phyloP scores from a whole-genome alignment of 352 stramenopile species.

The Phytopythium oedochilum region DNA sequence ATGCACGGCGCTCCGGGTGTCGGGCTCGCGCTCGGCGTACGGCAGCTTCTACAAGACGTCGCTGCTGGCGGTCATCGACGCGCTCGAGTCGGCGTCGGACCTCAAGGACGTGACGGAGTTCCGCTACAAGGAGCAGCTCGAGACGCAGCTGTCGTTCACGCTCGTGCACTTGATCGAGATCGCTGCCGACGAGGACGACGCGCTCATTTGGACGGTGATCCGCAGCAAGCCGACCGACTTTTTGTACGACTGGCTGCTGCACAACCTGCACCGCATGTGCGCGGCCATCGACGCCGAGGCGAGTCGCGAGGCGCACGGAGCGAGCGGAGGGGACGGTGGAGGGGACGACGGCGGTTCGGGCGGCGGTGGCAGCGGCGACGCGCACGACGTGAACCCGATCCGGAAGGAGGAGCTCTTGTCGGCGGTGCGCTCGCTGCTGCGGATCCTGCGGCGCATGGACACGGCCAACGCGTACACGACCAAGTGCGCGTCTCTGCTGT shows the following conservation, averaged over 20 bases:
- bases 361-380: slow-evolving; percentile 32
- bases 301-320: slow-evolving; percentile 30
- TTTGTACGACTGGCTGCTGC: slow-evolving; percentile 87
- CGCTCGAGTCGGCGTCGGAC: slow-evolving; percentile 79
- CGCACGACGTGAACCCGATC: slow-evolving; percentile 81
- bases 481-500: slow-evolving; percentile 71
- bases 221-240: slow-evolving; percentile 63
- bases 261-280: slow-evolving; percentile 84
- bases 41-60: slow-evolving; percentile 67
- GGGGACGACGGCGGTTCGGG: slow-evolving; percentile 17
- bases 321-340: slow-evolving; percentile 15
- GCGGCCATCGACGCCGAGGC: slow-evolving; percentile 35
- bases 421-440: slow-evolving; percentile 65
- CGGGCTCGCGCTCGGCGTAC: slow-evolving; percentile 57
- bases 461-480: slow-evolving; percentile 53
- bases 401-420: slow-evolving; percentile 77
- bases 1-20: slow-evolving; percentile 70
- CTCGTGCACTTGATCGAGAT: slow-evolving; percentile 81
- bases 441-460: slow-evolving; percentile 65
- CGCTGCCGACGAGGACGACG: slow-evolving; percentile 66
- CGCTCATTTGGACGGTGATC: slow-evolving; percentile 58
- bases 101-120: slow-evolving; percentile 87
- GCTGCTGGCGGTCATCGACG: slow-evolving; percentile 61
- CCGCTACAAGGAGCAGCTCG: slow-evolving; percentile 87
- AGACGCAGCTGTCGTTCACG: slow-evolving; percentile 85